phyloP scores from a whole-genome alignment of 2,329 filamentous ascomycete species.

The Colletotrichum abscissum region DNA sequence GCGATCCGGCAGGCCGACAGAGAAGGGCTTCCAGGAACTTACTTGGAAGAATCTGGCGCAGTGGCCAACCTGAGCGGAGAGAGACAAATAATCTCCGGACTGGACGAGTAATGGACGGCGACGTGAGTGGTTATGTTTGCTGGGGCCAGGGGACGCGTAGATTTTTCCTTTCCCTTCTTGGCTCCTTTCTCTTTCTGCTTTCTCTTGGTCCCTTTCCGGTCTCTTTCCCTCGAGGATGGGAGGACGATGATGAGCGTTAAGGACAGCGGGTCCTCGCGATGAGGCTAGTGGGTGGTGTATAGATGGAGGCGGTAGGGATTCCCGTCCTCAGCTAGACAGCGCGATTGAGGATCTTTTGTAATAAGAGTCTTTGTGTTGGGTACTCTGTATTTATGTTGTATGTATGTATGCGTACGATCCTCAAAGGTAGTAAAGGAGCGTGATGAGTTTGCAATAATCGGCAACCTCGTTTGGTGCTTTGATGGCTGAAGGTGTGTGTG shows the following conservation, averaged over 20 bases:
- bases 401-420: conserved; percentile 37
- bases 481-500: conserved; percentile 40
- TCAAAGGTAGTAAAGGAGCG: conserved; percentile 50
- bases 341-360: neutral
- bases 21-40: conserved; percentile 49
- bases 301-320: conserved; percentile 41
- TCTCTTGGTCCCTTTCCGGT: neutral
- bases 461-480: conserved; percentile 54
- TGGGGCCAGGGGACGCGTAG: conserved; percentile 49
- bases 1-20: conserved; percentile 48
- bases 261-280: conserved; percentile 51
- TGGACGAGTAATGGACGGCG: conserved; percentile 40
- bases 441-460: conserved; percentile 52
- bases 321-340: conserved; percentile 22
- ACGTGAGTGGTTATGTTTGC: conserved; percentile 30
- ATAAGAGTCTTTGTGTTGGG: neutral
- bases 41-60: conserved; percentile 51
- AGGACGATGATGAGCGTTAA: conserved; percentile 45
- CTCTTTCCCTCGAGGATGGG: conserved; percentile 7
- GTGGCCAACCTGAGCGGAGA: conserved; percentile 42
- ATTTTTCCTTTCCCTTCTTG: conserved; percentile 39
- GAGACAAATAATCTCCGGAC: conserved; percentile 43
- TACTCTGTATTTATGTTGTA: conserved; percentile 12
- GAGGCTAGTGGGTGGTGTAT: conserved; percentile 43
- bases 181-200: conserved; percentile 11